Conservation (phyloP, 2,329 filamentous ascomycete species). For the Colletotrichum filicis region DNA sequence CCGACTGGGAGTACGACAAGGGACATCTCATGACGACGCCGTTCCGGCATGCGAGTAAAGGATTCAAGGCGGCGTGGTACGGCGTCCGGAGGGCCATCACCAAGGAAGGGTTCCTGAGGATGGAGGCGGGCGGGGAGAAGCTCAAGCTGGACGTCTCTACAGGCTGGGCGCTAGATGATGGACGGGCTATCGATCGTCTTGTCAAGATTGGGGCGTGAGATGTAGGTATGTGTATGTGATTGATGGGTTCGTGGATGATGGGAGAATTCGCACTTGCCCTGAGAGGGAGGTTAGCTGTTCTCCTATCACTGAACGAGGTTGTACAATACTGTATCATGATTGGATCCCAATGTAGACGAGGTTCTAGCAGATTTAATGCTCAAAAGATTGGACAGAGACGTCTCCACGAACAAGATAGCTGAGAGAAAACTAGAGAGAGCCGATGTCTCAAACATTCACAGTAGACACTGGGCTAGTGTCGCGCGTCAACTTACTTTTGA, state of each 20-base stretch:
- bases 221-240: too few species aligned
- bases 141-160: constrained; percentile 69
- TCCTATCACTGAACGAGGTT: neutral
- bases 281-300: neutral
- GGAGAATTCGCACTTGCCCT: neutral
- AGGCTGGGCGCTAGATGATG: constrained; percentile 69
- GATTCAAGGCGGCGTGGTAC: constrained; percentile 52
- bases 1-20: constrained; percentile 61
- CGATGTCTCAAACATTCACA: too few species aligned
- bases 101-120: constrained; percentile 65
- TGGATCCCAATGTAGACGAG: neutral
- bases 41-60: constrained; percentile 61
- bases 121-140: constrained; percentile 57
- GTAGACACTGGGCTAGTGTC: too few species aligned
- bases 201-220: constrained; percentile 41
- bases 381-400: neutral
- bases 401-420: neutral
- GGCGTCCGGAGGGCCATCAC: constrained; percentile 63
- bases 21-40: constrained; percentile 67
- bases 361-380: neutral
- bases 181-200: constrained; percentile 67
- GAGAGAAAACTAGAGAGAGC: neutral
- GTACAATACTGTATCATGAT: constrained; percentile 6
- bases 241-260: neutral
- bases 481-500: too few species aligned